Evolutionary conservation across 306 rosid species (phyloP).

Genomic region (Pachyrhizus erosus): DNA sequence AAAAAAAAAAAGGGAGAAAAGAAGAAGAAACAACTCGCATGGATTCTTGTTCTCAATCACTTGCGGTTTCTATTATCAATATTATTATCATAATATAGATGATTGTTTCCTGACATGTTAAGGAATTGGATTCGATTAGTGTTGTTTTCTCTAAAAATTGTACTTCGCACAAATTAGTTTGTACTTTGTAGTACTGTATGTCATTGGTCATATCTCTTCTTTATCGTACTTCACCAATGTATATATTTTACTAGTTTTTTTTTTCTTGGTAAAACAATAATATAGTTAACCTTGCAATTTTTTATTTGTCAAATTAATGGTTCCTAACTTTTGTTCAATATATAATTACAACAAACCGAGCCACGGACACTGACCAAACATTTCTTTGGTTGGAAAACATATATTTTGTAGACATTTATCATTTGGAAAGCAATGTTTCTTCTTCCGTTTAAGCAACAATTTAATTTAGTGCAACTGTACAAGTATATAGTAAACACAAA

Average conservation of each 20-base stretch:
- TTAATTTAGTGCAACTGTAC: not conserved
- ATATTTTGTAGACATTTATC: not conserved
- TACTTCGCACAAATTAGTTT: constrained; percentile 24
- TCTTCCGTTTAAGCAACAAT: not conserved
- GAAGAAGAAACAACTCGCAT: no score
- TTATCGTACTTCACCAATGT: not conserved
- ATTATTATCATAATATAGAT: no score
- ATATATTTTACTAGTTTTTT: not conserved
- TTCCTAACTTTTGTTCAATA: not conserved
- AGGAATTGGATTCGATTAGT: not conserved
- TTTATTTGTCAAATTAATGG: not conserved
- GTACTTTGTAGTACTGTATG: constrained; percentile 28
- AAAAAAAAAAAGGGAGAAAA: no score
- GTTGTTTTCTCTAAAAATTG: not conserved
- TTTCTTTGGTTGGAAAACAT: not conserved
- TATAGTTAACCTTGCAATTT: constrained; percentile 12
- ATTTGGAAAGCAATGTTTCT: constrained; percentile 17
- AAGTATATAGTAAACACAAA: not conserved
- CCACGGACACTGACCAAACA: not conserved
- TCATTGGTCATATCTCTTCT: not conserved
- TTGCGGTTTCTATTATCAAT: no score
- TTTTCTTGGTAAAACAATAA: constrained; percentile 32
- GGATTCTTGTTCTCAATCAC: no score
- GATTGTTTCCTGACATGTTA: not conserved
- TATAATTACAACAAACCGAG: not conserved